Base-by-base conservation (phyloP, 192 early-diverging fungal species). In the Rhizoclosmatium globosum region DNA sequence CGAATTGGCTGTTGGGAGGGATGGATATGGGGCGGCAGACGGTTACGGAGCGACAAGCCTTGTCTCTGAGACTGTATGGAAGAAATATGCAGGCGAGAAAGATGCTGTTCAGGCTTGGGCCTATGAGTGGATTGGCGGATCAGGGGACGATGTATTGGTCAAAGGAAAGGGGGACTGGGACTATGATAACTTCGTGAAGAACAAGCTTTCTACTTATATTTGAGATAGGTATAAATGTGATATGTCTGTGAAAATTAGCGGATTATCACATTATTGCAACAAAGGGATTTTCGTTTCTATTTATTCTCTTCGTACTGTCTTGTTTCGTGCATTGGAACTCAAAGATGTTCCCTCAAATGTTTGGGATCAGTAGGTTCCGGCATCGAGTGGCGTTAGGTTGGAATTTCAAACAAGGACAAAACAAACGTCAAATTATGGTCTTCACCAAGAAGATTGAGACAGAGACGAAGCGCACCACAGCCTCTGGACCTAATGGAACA, bases 41-140 rank as follows among this genome's bases (percentile, higher is more conserved):
- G 38, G 42, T 15, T 13, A n/a, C 31, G 38, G 45, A 13, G 68
- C 31, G 47, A 13, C 17, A 48, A 43, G 11, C 38, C 17, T 13
- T 2, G 50, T 19, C 21, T 57, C 42, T 9, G 19, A 39, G 17
- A 31, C 13, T 17, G 38, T 17, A 19, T 58, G 71, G 71, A n/a
- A n/a, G 39, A 75, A 64, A 21, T 68, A 21, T 17, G 39, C 41
- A 15, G 73, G 4, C 15, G 45, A 48, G 23, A 15, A 39, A 42
- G 17, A 46, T 21, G 19, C n/a, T 31, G 62, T n/a, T 2, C 44
- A n/a, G 9, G 74, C 74, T 7, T 38, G 39, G 47, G 74, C 74
- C 19, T 76, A 76, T 62, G 74, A 76, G 53, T 76, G 61, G 64
- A 38, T 59, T 13, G 47, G 4, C 31, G 73, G 73, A 19, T 31